Evolutionary conservation across 108 stramenopile species (phyloP), one percentile per base, ranked within the genome.

Genomic region (Nitzschia sp.): DNA sequence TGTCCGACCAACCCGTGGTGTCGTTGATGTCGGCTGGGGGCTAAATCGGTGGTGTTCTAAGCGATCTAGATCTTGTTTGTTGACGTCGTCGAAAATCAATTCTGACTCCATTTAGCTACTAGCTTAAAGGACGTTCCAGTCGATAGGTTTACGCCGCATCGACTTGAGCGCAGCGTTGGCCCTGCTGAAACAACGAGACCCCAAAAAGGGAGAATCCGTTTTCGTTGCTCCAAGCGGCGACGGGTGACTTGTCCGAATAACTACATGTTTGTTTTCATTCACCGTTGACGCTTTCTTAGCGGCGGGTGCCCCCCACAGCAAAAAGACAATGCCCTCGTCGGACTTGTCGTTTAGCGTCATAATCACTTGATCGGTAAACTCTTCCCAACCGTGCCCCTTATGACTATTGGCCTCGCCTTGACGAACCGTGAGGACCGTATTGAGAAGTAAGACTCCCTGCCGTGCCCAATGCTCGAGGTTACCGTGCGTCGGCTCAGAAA

Each of bases 381-480:
- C 77, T 66, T 99, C 96, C 99, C 99, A 99, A 13, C 99, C 98
- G 27, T 82, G 49, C 54, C 89, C 89, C 53, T 83, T 67, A 67
- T 99, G 98, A 18, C 94, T 96, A 63, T 98, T 87, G 8, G 99
- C 93, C 54, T 91, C 83, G 17, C 86, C 91, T n/a, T 55, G 58
- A 13, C 92, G 86, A 23, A 99, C 99, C 23, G 98, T 98, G 53
- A 98, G 81, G 19, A 94, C 90, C 0, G 96, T 83, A 77, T 99
- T 99, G n/a, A 98, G 92, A 65, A 98, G 61, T 29, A 99, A 82
- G 6, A 99, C 99, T n/a, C 99, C 99, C 61, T 98, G 98, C 60
- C 74, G 47, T 8, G 95, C 94, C 97, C 97, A 98, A 15, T 70
- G 60, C 51, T 82, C 77, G 54, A 97, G 68, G 59, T 81, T 76